Conservation (phyloP, 768 basidiomycete genomes). For the Trametes maxima region DNA sequence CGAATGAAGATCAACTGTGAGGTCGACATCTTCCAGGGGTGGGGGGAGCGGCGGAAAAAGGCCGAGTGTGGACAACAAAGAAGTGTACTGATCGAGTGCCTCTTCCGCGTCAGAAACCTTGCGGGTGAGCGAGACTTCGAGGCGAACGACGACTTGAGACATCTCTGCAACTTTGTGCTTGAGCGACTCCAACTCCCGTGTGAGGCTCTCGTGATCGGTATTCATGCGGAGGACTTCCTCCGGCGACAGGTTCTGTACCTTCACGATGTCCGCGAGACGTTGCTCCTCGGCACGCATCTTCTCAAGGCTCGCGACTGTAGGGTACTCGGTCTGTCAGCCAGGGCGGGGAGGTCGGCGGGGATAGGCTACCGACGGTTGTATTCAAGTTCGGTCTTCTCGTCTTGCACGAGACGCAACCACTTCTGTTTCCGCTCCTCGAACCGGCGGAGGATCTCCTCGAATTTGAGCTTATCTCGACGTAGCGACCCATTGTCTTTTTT, state of each 20-base stretch:
- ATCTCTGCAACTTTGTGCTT: constrained; percentile 75
- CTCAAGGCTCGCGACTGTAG: constrained; percentile 60
- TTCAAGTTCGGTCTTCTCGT: constrained; percentile 65
- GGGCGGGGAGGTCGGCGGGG: background rate
- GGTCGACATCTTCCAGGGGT: constrained; percentile 73
- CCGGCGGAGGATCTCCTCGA: constrained; percentile 71
- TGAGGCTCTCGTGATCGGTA: constrained; percentile 79
- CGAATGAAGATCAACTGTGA: constrained; percentile 80
- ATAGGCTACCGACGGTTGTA: constrained; percentile 48
- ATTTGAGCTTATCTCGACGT: constrained; percentile 75
- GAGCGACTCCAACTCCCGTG: constrained; percentile 74
- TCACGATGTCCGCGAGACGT: constrained; percentile 66
- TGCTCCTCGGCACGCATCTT: constrained; percentile 65
- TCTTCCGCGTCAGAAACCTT: constrained; percentile 82
- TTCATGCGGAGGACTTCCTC: constrained; percentile 94
- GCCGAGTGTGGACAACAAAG: constrained; percentile 71
- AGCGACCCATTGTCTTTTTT: constrained; percentile 64
- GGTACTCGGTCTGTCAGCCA: constrained; percentile 2
- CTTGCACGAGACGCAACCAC: constrained; percentile 63
- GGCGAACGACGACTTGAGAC: constrained; percentile 68
- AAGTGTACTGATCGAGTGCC: constrained; percentile 77
- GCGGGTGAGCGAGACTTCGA: constrained; percentile 84
- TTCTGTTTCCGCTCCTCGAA: constrained; percentile 72
- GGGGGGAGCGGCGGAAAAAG: constrained; percentile 74
- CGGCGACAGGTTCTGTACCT: constrained; percentile 85